These are phyloP conservation scores for Candida germanica DNA, from an alignment of 805 yeast genomes.

Conservation along the genomic window DNA sequence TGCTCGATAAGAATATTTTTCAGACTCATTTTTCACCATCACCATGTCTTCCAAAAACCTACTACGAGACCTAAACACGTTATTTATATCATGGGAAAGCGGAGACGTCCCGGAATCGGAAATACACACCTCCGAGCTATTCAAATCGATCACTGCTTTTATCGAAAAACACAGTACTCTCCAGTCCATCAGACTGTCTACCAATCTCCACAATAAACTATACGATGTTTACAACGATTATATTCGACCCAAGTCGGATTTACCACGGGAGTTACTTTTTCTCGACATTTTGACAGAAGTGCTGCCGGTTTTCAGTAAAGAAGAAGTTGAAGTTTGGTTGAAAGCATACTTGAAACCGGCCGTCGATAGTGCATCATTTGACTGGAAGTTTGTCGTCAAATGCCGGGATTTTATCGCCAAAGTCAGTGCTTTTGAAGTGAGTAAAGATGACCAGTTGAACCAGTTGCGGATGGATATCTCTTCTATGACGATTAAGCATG, in stretches of 20 bases:
- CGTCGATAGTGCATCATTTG: constrained; percentile 56
- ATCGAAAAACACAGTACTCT: constrained; percentile 33
- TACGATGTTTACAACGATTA: constrained; percentile 30
- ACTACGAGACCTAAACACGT: constrained; percentile 21
- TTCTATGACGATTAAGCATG: constrained; percentile 17
- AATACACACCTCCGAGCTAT: constrained; percentile 13
- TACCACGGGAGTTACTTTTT: constrained; percentile 35
- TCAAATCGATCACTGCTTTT: constrained; percentile 15
- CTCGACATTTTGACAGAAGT: constrained; percentile 35
- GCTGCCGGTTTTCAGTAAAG: constrained; percentile 27
- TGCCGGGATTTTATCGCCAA: constrained; percentile 25
- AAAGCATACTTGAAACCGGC: constrained; percentile 47
- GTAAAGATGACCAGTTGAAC: constrained; percentile 21
- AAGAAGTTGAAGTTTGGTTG: constrained; percentile 47
- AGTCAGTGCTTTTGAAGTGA: constrained; percentile 14
- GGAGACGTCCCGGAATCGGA: constrained; percentile 1
- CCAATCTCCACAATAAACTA: constrained; percentile 35
- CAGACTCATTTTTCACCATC: too few species aligned
- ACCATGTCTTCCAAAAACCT: constrained; percentile 26
- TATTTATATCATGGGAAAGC: constrained; percentile 22
- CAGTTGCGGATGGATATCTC: constrained; percentile 21
- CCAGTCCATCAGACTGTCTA: constrained; percentile 24
- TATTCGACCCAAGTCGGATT: constrained; percentile 25
- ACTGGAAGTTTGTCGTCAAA: constrained; percentile 33
- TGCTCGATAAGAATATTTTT: too few species aligned